Evolutionary conservation across 2,329 filamentous ascomycete species (phyloP).

Genomic region (Cercospora beticola): DNA sequence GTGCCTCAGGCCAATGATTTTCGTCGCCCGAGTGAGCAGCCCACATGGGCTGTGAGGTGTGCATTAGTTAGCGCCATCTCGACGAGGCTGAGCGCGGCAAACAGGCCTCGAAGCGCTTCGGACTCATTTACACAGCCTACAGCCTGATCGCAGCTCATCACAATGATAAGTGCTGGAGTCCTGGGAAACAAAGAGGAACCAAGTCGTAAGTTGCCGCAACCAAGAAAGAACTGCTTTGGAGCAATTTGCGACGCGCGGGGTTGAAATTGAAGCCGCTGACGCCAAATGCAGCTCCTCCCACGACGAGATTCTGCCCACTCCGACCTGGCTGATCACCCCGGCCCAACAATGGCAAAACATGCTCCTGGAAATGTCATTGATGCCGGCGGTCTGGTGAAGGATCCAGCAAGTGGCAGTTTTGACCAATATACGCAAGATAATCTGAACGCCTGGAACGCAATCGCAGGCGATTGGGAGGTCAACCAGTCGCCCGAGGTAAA

Average conservation of each 20-base stretch:
- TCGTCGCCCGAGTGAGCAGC: no score
- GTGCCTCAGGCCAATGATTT: not conserved
- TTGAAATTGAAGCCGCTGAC: constrained; percentile 5
- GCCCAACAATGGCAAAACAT: constrained; percentile 3
- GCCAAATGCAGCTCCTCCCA: constrained; percentile 10
- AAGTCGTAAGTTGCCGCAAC: not conserved
- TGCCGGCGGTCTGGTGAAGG: constrained; percentile 10
- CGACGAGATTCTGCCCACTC: constrained; percentile 6
- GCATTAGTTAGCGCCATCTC: not conserved
- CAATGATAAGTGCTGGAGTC: not conserved
- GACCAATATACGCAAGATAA: constrained; percentile 18
- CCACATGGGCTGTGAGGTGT: not conserved
- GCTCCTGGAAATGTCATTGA: constrained; percentile 4
- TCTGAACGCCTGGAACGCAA: constrained; percentile 42
- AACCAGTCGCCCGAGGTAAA: constrained; percentile 20
- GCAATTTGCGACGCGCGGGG: not conserved
- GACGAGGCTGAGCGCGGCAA: not conserved
- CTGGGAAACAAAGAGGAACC: not conserved
- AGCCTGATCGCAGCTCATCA: not conserved
- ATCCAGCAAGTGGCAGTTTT: not conserved
- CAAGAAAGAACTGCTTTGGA: not conserved
- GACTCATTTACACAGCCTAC: not conserved
- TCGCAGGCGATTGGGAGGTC: constrained; percentile 48
- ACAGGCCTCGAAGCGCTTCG: not conserved
- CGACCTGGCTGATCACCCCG: constrained; percentile 1